Evolutionary conservation across 202 grass and related monocot genomes (phyloP), one percentile per base, ranked within the genome.

Genomic region (Elaeis oleifera): DNA sequence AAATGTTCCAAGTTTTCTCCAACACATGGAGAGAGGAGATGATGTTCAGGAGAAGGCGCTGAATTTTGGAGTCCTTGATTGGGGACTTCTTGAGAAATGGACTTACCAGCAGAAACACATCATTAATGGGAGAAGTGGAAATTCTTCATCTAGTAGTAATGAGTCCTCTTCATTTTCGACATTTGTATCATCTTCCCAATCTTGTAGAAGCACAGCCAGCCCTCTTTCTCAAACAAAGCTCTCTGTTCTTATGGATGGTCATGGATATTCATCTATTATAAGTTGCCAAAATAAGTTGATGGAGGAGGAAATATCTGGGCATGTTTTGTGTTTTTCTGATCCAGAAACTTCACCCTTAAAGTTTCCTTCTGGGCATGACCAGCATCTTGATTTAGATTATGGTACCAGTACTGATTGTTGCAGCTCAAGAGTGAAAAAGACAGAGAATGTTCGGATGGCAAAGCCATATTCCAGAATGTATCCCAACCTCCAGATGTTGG

Each of bases 1-100:
- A 59, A 87, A 87, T 76, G 85, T 99, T 76, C 95, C 95, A 15
- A 74, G 79, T 50, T 94, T 90, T 90, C 78, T 99, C 56, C 89
- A 87, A 78, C 39, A 13, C 61, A 65, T 61, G 53, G 78, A 77
- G 24, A 81, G 59, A 59, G 52, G 68, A 36, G 66, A 71, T 28
- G 70, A 76, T 60, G 60, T 84, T 83, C 88, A 94, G 64, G 95
- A 81, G 21, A 99, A 80, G 67, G 95, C 95, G 1, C 66, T 99
- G 63, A 99, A 89, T 84, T 77, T 99, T 68, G 95, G 95, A 74
- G 88, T 99, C 61, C 88, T 99, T 71, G 72, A 94, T 55, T 99
- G 95, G 95, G 80, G 78, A 1, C 75, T 81, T 74, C 89, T 99
- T 59, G 72, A 87, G 51, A 99, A 74, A 71, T 99, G 89, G 85